A percentile compares a stretch with the other conserved stretches of the same genome.
Conservation (phyloP, 352 stramenopile species). For the Plasmopara halstedii region DNA sequence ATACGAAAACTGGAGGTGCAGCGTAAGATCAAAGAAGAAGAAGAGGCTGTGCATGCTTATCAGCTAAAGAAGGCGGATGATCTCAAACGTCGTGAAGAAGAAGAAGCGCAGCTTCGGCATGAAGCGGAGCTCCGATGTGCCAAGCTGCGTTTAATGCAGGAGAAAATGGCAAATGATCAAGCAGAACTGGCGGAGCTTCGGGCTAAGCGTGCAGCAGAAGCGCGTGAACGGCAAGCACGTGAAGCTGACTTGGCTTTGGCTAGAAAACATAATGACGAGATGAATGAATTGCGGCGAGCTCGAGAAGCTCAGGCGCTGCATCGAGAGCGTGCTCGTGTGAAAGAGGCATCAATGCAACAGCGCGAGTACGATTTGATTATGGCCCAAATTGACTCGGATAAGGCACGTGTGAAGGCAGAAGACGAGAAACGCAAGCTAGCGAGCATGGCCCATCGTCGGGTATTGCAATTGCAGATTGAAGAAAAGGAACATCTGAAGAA, state of each 20-base stretch:
- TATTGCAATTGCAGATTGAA: slow-evolving; percentile 89
- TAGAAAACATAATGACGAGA: slow-evolving; percentile 82
- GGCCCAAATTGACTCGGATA: slow-evolving; percentile 66
- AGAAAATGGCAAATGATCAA: slow-evolving; percentile 83
- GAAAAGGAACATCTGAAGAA: slow-evolving; percentile 76
- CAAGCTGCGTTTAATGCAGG: slow-evolving; percentile 72
- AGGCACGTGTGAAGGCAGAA: slow-evolving; percentile 40
- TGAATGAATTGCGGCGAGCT: slow-evolving; percentile 60
- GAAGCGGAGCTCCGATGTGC: slow-evolving; percentile 68
- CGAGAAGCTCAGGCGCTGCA: slow-evolving; percentile 65
- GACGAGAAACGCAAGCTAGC: slow-evolving; percentile 57
- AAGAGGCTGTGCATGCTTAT: slow-evolving; percentile 60
- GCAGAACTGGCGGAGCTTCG: slow-evolving; percentile 88
- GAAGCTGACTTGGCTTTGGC: slow-evolving; percentile 77
- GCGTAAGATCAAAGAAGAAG: slow-evolving; percentile 74
- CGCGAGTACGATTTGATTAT: slow-evolving; percentile 88
- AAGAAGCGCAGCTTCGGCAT: slow-evolving; percentile 53
- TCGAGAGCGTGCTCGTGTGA: slow-evolving; percentile 58
- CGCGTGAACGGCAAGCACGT: slow-evolving; percentile 78
- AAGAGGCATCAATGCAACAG: slow-evolving; percentile 77
- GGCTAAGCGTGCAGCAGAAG: slow-evolving; percentile 86
- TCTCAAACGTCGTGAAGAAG: slow-evolving; percentile 48
- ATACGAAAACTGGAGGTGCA: slow-evolving; percentile 45
- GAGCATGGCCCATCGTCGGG: slow-evolving; percentile 61
- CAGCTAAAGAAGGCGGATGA: slow-evolving; percentile 72